Evolutionary conservation across 2,329 filamentous ascomycete genomes (phyloP).

Genomic region (Colletotrichum sp.): DNA sequence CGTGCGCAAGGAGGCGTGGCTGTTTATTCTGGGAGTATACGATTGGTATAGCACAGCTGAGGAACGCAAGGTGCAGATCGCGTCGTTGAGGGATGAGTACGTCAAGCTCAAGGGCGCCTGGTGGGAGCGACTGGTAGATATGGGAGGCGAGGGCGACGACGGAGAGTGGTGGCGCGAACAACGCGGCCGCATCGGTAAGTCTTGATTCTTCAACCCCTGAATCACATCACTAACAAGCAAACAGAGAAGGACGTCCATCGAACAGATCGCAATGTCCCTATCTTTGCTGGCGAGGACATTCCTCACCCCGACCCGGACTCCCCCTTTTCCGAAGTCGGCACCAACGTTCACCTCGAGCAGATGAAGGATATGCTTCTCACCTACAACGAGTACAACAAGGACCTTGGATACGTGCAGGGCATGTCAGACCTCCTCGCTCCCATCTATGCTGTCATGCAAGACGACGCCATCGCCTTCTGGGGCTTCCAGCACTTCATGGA

Average conservation of each 20-base stretch:
- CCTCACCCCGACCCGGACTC: constrained; percentile 96
- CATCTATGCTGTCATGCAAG: constrained; percentile 96
- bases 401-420: constrained; percentile 95
- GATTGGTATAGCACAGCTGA: constrained; percentile 91
- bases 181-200: constrained; percentile 86
- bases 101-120: constrained; percentile 91
- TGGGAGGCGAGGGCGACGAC: constrained; percentile 78
- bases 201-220: background rate
- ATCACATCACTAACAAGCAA: constrained; percentile 29
- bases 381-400: constrained; percentile 97
- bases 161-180: constrained; percentile 98
- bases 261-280: constrained; percentile 92
- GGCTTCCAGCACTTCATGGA: constrained; percentile 96
- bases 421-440: constrained; percentile 98
- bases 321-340: constrained; percentile 89
- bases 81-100: constrained; percentile 90
- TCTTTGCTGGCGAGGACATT: constrained; percentile 95
- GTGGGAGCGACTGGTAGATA: constrained; percentile 93
- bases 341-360: constrained; percentile 97
- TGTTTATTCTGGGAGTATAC: constrained; percentile 90
- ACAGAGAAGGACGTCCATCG: constrained; percentile 97
- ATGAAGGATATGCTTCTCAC: constrained; percentile 99
- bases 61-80: constrained; percentile 82
- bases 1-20: constrained; percentile 94
- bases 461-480: constrained; percentile 97